phyloP scores from a whole-genome alignment of 495 filamentous ascomycete species.

The Penicillium bialowiezense region DNA sequence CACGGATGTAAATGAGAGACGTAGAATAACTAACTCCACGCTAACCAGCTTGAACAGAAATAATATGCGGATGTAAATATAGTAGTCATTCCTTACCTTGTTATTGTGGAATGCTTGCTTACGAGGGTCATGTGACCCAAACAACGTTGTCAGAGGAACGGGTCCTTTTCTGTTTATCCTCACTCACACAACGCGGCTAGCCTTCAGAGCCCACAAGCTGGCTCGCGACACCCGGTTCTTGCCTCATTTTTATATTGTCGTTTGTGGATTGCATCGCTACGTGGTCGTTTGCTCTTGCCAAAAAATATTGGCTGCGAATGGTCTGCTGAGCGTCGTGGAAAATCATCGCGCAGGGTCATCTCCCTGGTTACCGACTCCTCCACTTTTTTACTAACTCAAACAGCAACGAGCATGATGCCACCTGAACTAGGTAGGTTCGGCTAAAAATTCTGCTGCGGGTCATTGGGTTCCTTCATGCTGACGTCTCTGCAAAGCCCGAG shows the following conservation, averaged over 20 bases:
- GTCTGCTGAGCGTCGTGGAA: slow-evolving; percentile 1
- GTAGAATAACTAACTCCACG: too few relatives aligned
- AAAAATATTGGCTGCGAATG: slow-evolving; percentile 6
- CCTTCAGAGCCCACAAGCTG: slow-evolving; percentile 7
- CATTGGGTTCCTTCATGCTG: neutral
- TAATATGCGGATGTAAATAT: neutral
- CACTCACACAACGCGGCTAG: slow-evolving; percentile 25
- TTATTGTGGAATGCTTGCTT: slow-evolving; percentile 23
- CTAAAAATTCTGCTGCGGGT: neutral
- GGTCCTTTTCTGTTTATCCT: slow-evolving; percentile 28
- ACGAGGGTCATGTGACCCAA: slow-evolving; percentile 25
- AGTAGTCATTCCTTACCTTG: slow-evolving; percentile 2
- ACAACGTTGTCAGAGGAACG: slow-evolving; percentile 36
- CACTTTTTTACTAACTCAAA: slow-evolving; percentile 21
- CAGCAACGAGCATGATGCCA: slow-evolving; percentile 18
- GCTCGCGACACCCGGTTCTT: slow-evolving; percentile 5
- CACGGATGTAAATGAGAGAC: too few relatives aligned
- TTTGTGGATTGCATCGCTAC: slow-evolving; percentile 12
- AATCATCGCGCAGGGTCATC: slow-evolving; percentile 22
- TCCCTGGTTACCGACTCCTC: slow-evolving; percentile 32
- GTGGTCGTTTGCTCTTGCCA: slow-evolving; percentile 9
- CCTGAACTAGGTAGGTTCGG: slow-evolving; percentile 24
- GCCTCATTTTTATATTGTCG: neutral
- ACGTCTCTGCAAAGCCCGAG: slow-evolving; percentile 17
- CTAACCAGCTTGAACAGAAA: neutral